Base-by-base conservation (phyloP, 2,329 filamentous ascomycete species). In the Curvularia sp. region DNA sequence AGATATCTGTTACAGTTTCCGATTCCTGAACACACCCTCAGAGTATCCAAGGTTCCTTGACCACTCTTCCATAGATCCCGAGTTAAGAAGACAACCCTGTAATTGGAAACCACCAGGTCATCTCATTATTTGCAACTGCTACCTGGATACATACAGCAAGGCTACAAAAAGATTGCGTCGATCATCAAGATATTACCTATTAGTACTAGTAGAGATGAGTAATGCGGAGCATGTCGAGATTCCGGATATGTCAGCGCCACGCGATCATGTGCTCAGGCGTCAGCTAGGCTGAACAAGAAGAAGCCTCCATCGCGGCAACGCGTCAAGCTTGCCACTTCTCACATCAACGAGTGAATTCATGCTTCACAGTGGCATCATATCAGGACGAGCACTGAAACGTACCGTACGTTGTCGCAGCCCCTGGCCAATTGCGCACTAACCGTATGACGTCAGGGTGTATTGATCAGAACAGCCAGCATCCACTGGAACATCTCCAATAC, bases 341-440 rank as follows among this genome's bases (percentile, higher is more conserved):
- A 39, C 42, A 50, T 41, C 38, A 30, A 39, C 41, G 25, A 34
- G 6, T 42, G 39, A 25, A 27, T 23, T 19, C 32, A 68, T 66
- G 59, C 48, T 60, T 13, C n/a, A 25, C 12, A 12, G 10, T 8
- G 51, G 23, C 41, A 25, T 3, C 13, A 7, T 30, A 21, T 1
- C 25, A 25, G 9, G 10, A 10, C 53, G 2, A 43, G 18, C n/a
- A 1, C 27, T 38, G 15, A 58, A 45, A 19, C 34, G 21, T 2
- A 60, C 7, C 49, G 62, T 64, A 60, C 12, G 58, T 45, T 10
- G 32, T 49, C n/a, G 25, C 9, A 45, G 6, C 28, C 15, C 27
- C 38, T 27, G 10, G 93, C 93, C 63, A 67, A 82, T 74, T 25
- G 34, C 0, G 43, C 41, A 21, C 52, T 53, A 30, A 63, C 53